These are phyloP conservation scores for Pythium volutum DNA, from an alignment of 352 stramenopile genomes.

Conservation along the genomic window DNA sequence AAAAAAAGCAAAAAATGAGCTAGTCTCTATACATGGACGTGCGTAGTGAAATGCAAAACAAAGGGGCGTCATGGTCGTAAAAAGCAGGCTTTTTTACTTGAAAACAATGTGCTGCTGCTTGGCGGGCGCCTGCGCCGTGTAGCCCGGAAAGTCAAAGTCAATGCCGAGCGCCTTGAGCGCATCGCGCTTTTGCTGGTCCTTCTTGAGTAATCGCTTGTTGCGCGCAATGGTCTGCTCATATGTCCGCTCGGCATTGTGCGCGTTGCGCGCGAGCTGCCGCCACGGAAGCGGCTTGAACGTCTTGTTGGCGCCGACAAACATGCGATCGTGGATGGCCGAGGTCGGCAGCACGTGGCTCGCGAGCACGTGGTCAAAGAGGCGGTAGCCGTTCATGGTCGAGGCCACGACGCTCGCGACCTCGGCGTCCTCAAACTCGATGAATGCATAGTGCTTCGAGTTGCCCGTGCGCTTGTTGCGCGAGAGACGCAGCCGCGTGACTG, in stretches of 20 bases:
- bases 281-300: constrained; percentile 73
- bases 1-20: neutral
- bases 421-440: constrained; percentile 93
- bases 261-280: constrained; percentile 65
- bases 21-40: neutral
- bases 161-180: constrained; percentile 75
- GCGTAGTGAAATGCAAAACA: constrained; percentile 12
- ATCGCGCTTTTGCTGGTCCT: constrained; percentile 79
- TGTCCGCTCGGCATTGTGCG: constrained; percentile 75
- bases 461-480: constrained; percentile 95
- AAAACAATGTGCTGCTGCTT: constrained; percentile 83
- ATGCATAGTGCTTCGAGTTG: constrained; percentile 95
- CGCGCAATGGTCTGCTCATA: constrained; percentile 67
- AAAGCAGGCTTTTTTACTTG: constrained; percentile 35
- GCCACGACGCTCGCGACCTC: constrained; percentile 93
- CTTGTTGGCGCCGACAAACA: constrained; percentile 88
- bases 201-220: constrained; percentile 71
- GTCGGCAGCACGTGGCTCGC: constrained; percentile 90
- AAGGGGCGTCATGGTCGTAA: neutral
- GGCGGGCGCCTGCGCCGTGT: constrained; percentile 53
- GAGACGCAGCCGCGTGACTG: constrained; percentile 88
- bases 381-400: constrained; percentile 94
- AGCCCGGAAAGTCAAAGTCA: constrained; percentile 83
- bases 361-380: constrained; percentile 92
- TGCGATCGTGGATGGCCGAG: constrained; percentile 84